phyloP scores from a whole-genome alignment of 495 filamentous ascomycete species.

The Neurospora discreta region DNA sequence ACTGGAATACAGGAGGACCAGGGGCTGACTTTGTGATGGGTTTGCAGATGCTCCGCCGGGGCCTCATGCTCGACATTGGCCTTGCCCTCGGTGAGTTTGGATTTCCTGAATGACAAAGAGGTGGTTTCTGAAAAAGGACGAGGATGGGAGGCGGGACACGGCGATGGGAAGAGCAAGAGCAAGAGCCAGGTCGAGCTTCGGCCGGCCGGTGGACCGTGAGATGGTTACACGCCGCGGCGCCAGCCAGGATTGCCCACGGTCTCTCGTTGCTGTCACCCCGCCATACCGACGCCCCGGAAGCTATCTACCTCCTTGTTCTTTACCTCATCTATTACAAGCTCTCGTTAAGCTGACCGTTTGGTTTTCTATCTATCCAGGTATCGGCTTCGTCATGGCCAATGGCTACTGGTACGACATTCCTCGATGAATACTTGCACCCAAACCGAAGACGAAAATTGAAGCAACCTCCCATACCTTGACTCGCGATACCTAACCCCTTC shows the following conservation, averaged over 20 bases:
- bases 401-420: slow-evolving; percentile 33
- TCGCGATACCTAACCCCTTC: slow-evolving; percentile 9
- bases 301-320: not conserved
- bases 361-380: slow-evolving; percentile 13
- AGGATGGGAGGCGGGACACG: not conserved
- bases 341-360: slow-evolving; percentile 5
- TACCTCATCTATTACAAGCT: not conserved
- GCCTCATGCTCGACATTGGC: slow-evolving; percentile 34
- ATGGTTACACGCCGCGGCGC: not conserved
- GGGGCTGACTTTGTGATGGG: not conserved
- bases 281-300: not conserved
- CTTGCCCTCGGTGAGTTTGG: slow-evolving; percentile 31
- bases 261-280: not conserved
- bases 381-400: slow-evolving; percentile 33
- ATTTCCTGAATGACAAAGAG: not conserved
- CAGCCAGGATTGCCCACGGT: not conserved
- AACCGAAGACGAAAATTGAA: not conserved
- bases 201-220: not conserved
- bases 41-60: slow-evolving; percentile 39
- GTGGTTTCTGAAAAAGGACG: not conserved
- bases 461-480: not conserved
- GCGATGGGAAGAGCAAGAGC: not conserved
- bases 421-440: not conserved
- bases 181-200: not conserved
- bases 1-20: slow-evolving; percentile 2